A percentile compares a stretch with the other conserved stretches of the same genome.
Conservation (phyloP, 78 protist species). For the Cavenderia fasciculata region DNA sequence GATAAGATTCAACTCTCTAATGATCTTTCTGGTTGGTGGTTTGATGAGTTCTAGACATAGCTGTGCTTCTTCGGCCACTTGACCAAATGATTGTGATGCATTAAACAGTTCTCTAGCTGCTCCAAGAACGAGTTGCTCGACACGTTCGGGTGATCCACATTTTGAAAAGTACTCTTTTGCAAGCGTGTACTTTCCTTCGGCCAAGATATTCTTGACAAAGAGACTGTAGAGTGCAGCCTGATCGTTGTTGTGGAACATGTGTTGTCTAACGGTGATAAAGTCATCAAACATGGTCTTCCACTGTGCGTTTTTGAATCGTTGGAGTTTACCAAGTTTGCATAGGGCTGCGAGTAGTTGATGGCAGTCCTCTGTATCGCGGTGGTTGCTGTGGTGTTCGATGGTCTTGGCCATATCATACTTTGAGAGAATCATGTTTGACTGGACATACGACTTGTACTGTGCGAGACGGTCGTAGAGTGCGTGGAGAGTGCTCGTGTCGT, state of each 20-base stretch:
- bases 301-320: not conserved
- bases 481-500: not conserved
- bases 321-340: not conserved
- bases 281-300: slow-evolving; percentile 7
- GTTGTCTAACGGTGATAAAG: not conserved
- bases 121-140: slow-evolving; percentile 13
- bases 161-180: slow-evolving; percentile 24
- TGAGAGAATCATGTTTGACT: slow-evolving; percentile 5
- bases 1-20: slow-evolving; percentile 29
- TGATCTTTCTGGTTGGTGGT: slow-evolving; percentile 67
- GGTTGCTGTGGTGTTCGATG: not conserved
- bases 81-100: slow-evolving; percentile 10
- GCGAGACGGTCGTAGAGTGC: not conserved
- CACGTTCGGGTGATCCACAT: slow-evolving; percentile 44
- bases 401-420: slow-evolving; percentile 5
- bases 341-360: not conserved
- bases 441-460: not conserved
- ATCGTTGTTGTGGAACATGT: not conserved
- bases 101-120: slow-evolving; percentile 56
- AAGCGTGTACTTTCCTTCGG: slow-evolving; percentile 28
- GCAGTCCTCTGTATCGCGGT: too few species aligned
- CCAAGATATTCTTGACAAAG: slow-evolving; percentile 10
- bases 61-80: slow-evolving; percentile 24
- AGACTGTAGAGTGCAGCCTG: not conserved
- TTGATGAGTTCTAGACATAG: slow-evolving; percentile 39